Percentiles rank a stretch among this genome's conserved stretches.
phyloP scores from a whole-genome alignment of 352 stramenopile genomes.

The Pythium rishiriense region DNA sequence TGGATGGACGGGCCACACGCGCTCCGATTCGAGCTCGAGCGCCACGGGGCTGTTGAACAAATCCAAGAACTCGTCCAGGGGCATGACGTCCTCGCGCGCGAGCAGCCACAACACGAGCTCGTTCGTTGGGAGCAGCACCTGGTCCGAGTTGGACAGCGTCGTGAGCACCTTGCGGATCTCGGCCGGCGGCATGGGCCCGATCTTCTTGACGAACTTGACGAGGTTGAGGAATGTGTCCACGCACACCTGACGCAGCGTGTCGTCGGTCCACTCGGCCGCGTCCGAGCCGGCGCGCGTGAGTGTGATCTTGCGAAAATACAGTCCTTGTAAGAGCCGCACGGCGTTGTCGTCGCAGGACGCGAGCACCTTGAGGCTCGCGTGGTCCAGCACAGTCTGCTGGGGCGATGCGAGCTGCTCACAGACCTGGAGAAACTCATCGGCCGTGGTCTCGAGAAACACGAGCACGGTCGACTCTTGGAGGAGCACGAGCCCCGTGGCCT shows the following conservation, averaged over 20 bases:
- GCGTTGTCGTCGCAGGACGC: constrained; percentile 63
- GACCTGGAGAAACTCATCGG: constrained; percentile 56
- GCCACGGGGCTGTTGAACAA: constrained; percentile 43
- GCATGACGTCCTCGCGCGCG: constrained; percentile 62
- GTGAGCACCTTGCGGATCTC: constrained; percentile 64
- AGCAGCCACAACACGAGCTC: constrained; percentile 60
- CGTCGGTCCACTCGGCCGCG: constrained; percentile 43
- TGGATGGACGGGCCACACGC: constrained; percentile 72
- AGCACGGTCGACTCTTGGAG: constrained; percentile 53
- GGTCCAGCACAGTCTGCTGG: constrained; percentile 40
- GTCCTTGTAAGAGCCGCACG: constrained; percentile 47
- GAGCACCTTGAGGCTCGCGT: constrained; percentile 46
- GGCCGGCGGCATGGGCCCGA: constrained; percentile 44
- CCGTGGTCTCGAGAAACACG: constrained; percentile 60
- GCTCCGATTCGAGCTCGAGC: constrained; percentile 66
- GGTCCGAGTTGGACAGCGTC: constrained; percentile 63
- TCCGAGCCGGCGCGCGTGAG: constrained; percentile 30
- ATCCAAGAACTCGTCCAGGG: constrained; percentile 51
- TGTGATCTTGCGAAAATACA: constrained; percentile 69
- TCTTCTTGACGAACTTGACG: constrained; percentile 63
- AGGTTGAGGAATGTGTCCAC: constrained; percentile 57
- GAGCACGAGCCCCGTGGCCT: constrained; percentile 57
- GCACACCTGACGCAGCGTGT: constrained; percentile 39
- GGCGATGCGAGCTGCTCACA: constrained; percentile 35
- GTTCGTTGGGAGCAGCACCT: constrained; percentile 56